phyloP scores from a whole-genome alignment of 2,329 filamentous ascomycete genomes.

The Aspergillus sp. region DNA sequence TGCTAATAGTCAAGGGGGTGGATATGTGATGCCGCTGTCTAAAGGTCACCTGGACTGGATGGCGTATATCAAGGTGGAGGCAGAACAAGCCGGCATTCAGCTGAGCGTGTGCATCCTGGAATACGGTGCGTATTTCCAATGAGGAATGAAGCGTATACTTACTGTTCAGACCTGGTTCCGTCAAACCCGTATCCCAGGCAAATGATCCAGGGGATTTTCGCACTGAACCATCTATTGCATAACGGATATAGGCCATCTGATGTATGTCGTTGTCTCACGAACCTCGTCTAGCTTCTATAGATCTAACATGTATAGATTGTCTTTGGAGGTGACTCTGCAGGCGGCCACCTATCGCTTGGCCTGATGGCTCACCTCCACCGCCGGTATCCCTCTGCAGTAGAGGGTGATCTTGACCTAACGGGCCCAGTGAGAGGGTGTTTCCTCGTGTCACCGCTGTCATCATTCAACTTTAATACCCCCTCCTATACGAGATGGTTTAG shows the following conservation, averaged over 20 bases:
- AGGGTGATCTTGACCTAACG: not conserved
- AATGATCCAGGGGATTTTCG: constrained; percentile 19
- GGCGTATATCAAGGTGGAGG: constrained; percentile 16
- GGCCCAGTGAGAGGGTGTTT: constrained; percentile 14
- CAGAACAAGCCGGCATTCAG: constrained; percentile 8
- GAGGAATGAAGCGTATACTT: not conserved
- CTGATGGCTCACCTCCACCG: constrained; percentile 7
- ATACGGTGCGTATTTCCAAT: constrained; percentile 11
- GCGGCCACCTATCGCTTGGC: constrained; percentile 21
- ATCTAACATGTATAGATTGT: constrained; percentile 9
- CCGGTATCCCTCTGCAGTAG: not conserved
- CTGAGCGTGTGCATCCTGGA: constrained; percentile 17
- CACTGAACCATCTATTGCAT: constrained; percentile 17
- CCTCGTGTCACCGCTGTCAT: constrained; percentile 21
- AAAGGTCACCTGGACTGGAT: constrained; percentile 24
- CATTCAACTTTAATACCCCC: constrained; percentile 13
- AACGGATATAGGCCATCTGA: constrained; percentile 15
- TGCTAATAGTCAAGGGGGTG: constrained; percentile 13
- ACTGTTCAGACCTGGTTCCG: constrained; percentile 19
- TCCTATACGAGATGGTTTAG: constrained; percentile 14
- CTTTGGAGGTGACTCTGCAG: constrained; percentile 25
- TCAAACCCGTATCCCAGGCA: constrained; percentile 19
- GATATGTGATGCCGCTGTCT: constrained; percentile 26
- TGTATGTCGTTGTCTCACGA: not conserved
- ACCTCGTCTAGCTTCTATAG: not conserved